Evolutionary conservation across 169 alveolate species (phyloP).

Genomic region (Cyclospora cayetanensis): DNA sequence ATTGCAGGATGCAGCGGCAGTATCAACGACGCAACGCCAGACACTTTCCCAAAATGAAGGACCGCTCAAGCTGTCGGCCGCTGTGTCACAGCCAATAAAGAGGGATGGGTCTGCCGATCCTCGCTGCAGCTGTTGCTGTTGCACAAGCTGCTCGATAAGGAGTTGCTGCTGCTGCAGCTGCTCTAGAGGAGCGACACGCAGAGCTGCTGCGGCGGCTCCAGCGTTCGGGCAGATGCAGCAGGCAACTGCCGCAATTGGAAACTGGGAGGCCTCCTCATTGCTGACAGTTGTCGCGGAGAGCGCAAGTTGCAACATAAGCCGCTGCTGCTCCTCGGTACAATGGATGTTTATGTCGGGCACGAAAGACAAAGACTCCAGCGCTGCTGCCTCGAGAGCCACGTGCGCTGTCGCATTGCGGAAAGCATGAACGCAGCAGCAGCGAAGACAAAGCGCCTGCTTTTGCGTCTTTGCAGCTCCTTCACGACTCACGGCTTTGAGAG

Average conservation of each 20-base stretch:
- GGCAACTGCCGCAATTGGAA: constrained; percentile 45
- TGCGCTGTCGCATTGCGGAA: too few species aligned
- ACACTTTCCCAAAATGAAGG: constrained; percentile 42
- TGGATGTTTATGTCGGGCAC: constrained; percentile 10
- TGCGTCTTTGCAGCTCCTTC: constrained; percentile 10
- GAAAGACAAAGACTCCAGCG: constrained; percentile 28
- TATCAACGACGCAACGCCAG: constrained; percentile 54
- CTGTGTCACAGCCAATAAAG: constrained; percentile 26
- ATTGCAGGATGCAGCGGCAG: constrained; percentile 11
- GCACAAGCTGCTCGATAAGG: constrained; percentile 35
- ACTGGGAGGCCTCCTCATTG: neutral
- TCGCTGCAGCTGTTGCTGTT: constrained; percentile 54
- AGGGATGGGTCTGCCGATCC: constrained; percentile 36
- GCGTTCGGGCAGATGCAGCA: constrained; percentile 52
- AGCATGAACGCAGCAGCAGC: neutral
- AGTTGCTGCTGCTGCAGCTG: constrained; percentile 42
- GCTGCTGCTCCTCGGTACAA: constrained; percentile 32
- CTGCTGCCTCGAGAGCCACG: constrained; percentile 43
- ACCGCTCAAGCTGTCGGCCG: constrained; percentile 4
- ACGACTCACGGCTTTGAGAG: neutral
- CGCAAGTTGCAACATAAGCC: constrained; percentile 9
- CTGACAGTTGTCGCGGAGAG: neutral
- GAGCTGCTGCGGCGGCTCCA: constrained; percentile 55
- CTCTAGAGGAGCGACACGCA: constrained; percentile 23
- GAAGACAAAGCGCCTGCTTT: neutral